Evolutionary conservation across 2,329 filamentous ascomycete genomes (phyloP).

Genomic region (Calonectria hongkongensis): DNA sequence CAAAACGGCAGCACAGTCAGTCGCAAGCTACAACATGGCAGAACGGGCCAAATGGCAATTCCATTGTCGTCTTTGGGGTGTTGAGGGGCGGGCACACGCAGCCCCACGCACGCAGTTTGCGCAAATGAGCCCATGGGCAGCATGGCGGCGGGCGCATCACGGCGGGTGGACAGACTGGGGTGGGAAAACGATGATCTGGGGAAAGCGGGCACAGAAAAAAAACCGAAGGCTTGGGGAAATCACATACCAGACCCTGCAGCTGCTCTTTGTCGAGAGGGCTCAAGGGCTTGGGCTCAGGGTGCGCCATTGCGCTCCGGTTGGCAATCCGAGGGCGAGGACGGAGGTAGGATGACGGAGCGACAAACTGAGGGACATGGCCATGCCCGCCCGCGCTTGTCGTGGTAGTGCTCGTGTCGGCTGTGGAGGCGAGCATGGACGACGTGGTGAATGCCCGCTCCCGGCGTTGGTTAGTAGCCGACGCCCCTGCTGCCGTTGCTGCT

Average conservation of each 20-base stretch:
- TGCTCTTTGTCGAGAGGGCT: slow-evolving; percentile 84
- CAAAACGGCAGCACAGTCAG: slow-evolving; percentile 36
- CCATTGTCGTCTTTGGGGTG: slow-evolving; percentile 30
- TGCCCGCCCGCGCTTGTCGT: slow-evolving; percentile 48
- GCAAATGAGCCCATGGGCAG: slow-evolving; percentile 39
- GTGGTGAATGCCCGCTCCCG: slow-evolving; percentile 41
- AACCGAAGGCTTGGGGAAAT: slow-evolving; percentile 31
- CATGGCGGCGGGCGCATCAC: slow-evolving; percentile 39
- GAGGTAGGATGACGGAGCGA: slow-evolving; percentile 77
- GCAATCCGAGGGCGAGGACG: slow-evolving; percentile 63
- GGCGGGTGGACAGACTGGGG: slow-evolving; percentile 44
- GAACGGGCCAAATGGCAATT: slow-evolving; percentile 9
- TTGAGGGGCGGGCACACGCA: slow-evolving; percentile 33
- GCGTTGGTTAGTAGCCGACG: slow-evolving; percentile 28
- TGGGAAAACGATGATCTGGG: slow-evolving; percentile 15
- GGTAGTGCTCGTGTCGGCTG: slow-evolving; percentile 43
- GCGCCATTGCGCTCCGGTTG: slow-evolving; percentile 60
- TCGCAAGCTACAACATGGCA: slow-evolving; percentile 25
- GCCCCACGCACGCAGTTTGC: slow-evolving; percentile 44
- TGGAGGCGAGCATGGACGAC: slow-evolving; percentile 46
- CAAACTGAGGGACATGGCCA: slow-evolving; percentile 70
- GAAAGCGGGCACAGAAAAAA: slow-evolving; percentile 25
- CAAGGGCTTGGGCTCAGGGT: slow-evolving; percentile 65
- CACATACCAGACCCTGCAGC: slow-evolving; percentile 83
- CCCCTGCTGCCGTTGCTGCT: slow-evolving; percentile 9